These are phyloP conservation scores for Sparassis latifolia DNA, from an alignment of 1,284 basidiomycete genomes.

Conservation along the genomic window DNA sequence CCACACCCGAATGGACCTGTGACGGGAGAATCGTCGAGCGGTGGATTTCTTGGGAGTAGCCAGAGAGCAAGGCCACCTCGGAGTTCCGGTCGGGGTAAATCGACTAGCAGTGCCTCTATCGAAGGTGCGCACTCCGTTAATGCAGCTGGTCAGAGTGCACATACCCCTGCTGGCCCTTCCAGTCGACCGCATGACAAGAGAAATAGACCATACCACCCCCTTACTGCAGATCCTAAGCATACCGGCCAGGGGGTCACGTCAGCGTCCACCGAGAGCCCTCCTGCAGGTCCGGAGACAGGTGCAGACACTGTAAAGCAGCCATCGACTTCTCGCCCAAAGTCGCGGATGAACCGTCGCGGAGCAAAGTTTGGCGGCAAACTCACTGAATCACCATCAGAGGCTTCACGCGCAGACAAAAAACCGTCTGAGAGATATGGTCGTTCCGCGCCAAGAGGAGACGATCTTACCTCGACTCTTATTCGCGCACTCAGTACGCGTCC, in stretches of 20 bases:
- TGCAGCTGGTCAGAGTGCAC: constrained; percentile 2
- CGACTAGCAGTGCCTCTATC: background rate
- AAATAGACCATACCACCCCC: no score
- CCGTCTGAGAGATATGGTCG: constrained; percentile 14
- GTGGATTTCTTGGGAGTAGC: background rate
- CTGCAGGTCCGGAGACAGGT: no score
- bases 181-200: background rate
- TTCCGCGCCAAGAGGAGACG: constrained; percentile 32
- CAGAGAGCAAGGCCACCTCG: background rate
- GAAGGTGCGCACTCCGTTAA: background rate
- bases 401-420: background rate
- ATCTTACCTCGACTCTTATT: constrained; percentile 65
- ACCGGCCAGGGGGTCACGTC: no score
- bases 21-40: background rate
- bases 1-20: background rate
- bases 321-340: background rate
- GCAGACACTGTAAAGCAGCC: no score
- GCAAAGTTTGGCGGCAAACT: constrained; percentile 13
- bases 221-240: no score
- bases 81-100: background rate
- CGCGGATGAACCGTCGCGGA: constrained; percentile 5
- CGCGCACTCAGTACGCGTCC: constrained; percentile 58
- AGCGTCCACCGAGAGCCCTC: no score
- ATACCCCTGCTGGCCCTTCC: background rate
- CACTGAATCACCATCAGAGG: constrained; percentile 5